phyloP scores from a whole-genome alignment of 441 rosid genomes.

The Erysimum pusillum region DNA sequence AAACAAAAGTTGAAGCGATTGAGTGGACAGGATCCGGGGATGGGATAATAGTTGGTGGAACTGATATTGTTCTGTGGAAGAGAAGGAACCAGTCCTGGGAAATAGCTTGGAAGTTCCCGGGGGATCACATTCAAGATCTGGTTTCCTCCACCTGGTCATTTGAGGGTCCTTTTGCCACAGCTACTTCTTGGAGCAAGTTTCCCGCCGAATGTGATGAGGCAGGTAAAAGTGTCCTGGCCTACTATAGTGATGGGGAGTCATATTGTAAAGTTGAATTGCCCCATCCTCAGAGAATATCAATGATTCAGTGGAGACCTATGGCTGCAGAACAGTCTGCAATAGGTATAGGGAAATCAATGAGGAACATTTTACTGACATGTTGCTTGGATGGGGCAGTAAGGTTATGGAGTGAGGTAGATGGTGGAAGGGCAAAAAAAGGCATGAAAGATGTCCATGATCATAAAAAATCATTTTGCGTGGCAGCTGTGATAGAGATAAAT shows the following conservation, averaged over 20 bases:
- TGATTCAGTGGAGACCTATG: constrained; percentile 91
- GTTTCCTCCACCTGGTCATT: constrained; percentile 89
- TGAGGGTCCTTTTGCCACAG: constrained; percentile 79
- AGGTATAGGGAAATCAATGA: constrained; percentile 49
- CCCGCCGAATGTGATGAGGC: constrained; percentile 50
- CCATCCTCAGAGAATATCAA: constrained; percentile 82
- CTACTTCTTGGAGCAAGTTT: constrained; percentile 55
- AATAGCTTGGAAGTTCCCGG: constrained; percentile 82
- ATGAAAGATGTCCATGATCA: constrained; percentile 61
- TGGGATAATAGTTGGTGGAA: constrained; percentile 85
- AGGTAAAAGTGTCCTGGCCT: constrained; percentile 65
- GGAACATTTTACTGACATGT: constrained; percentile 80
- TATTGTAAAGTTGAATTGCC: constrained; percentile 57
- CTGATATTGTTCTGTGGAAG: constrained; percentile 84
- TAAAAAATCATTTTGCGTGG: constrained; percentile 68
- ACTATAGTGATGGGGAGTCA: constrained; percentile 57
- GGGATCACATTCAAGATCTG: constrained; percentile 72
- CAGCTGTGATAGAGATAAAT: constrained; percentile 83
- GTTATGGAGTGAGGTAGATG: constrained; percentile 88
- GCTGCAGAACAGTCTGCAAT: constrained; percentile 50
- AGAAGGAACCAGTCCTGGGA: constrained; percentile 83
- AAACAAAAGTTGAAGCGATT: constrained; percentile 79
- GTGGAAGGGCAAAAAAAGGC: constrained; percentile 65
- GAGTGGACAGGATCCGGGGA: constrained; percentile 93
- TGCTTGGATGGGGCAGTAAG: constrained; percentile 93